A percentile compares a stretch with the other conserved stretches of the same genome.
Evolutionary conservation across 139 green algal genomes (phyloP).

Genomic region (Pleodorina starrii): DNA sequence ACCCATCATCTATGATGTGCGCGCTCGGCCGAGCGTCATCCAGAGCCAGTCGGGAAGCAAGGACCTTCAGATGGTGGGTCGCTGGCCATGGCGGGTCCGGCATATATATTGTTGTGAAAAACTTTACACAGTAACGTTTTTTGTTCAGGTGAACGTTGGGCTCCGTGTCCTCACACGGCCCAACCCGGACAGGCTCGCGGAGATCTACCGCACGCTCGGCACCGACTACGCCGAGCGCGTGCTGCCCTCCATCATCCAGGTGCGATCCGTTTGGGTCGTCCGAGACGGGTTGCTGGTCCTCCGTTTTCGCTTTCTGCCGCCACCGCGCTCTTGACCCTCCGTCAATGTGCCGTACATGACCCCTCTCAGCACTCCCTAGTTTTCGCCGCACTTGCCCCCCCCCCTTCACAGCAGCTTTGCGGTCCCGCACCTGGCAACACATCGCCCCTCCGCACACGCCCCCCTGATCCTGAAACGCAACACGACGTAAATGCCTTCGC

Average conservation of each 20-base stretch:
- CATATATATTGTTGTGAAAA: not conserved
- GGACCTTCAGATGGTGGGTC: constrained; percentile 97
- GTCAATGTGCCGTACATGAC: no score
- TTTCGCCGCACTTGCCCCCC: no score
- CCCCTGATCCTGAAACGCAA: no score
- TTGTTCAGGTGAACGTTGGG: constrained; percentile 92
- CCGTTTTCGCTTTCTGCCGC: no score
- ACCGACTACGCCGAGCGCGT: constrained; percentile 96
- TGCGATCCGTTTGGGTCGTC: not conserved
- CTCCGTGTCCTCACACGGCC: constrained; percentile 97
- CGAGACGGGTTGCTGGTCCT: no score
- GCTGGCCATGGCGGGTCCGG: not conserved
- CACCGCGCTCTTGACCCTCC: no score
- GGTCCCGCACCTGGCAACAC: no score
- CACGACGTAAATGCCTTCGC: no score
- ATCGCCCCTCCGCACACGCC: no score
- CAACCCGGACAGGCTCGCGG: constrained; percentile 86
- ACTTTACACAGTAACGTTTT: not conserved
- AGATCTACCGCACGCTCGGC: constrained; percentile 96
- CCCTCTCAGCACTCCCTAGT: no score
- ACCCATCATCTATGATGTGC: constrained; percentile 98
- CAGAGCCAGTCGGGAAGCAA: constrained; percentile 91
- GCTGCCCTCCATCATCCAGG: constrained; percentile 97
- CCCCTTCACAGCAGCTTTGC: no score
- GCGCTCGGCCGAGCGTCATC: constrained; percentile 95